phyloP scores from a whole-genome alignment of 768 basidiomycete species.

The Kwoniella mangroviensis region DNA sequence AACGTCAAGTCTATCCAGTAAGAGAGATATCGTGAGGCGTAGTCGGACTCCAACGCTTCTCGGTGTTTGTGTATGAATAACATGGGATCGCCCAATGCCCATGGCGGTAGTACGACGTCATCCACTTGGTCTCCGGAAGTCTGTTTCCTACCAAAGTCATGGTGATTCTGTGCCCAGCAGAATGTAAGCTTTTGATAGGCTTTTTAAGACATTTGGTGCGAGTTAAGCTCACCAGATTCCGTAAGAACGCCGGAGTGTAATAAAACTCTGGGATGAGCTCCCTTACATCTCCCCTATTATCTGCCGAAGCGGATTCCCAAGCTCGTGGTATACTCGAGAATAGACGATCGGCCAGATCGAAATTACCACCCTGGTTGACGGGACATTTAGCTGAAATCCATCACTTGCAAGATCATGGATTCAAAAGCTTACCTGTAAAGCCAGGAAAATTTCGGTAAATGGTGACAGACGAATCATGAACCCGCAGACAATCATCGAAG shows the following conservation, averaged over 20 bases:
- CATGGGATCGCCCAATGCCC: constrained; percentile 83
- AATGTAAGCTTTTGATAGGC: background rate
- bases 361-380: constrained; percentile 76
- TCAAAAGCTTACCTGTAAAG: constrained; percentile 64
- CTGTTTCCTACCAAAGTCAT: constrained; percentile 58
- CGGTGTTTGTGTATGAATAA: constrained; percentile 81
- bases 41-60: constrained; percentile 80
- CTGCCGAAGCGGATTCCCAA: constrained; percentile 80
- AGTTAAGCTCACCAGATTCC: constrained; percentile 64
- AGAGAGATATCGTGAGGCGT: constrained; percentile 80
- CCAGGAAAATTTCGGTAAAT: constrained; percentile 94
- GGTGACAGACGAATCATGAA: constrained; percentile 87
- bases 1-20: constrained; percentile 95
- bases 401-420: background rate
- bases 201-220: background rate
- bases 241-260: constrained; percentile 69
- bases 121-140: constrained; percentile 65
- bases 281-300: constrained; percentile 87
- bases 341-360: constrained; percentile 74
- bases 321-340: constrained; percentile 70
- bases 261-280: constrained; percentile 78
- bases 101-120: constrained; percentile 84
- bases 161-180: constrained; percentile 40
- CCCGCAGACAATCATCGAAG: constrained; percentile 96
- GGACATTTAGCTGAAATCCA: background rate